Conservation (phyloP, 75 land plant species). For the Isoetes taiwanensis region DNA sequence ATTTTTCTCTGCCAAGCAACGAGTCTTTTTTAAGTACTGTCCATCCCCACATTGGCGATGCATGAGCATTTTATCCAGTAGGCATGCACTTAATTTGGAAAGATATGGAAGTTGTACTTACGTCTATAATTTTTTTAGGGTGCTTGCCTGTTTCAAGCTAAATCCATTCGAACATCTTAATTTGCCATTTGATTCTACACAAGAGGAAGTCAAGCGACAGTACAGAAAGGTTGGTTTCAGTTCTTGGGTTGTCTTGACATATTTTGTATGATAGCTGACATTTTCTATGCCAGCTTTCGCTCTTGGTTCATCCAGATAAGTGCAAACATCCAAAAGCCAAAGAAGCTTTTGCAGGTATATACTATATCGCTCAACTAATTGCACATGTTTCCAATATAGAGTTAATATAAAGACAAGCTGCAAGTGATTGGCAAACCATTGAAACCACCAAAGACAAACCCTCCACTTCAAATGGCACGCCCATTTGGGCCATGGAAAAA, state of each 20-base stretch:
- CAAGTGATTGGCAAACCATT: not conserved
- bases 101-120: not conserved
- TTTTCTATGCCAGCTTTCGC: constrained; percentile 67
- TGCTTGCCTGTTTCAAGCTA: constrained; percentile 84
- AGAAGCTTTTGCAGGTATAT: constrained; percentile 85
- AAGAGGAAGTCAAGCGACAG: constrained; percentile 77
- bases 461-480: too few relatives aligned
- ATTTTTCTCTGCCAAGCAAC: too few relatives aligned
- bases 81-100: too few relatives aligned
- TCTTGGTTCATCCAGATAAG: constrained; percentile 95
- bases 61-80: too few relatives aligned
- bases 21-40: too few relatives aligned
- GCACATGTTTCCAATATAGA: not conserved
- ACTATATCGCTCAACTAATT: not conserved
- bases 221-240: constrained; percentile 59
- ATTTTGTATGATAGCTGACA: not conserved
- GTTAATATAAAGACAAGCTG: not conserved
- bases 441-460: too few relatives aligned
- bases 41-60: too few relatives aligned
- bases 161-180: constrained; percentile 96
- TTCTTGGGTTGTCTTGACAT: not conserved
- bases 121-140: constrained; percentile 26
- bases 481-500: too few relatives aligned
- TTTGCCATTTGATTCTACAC: constrained; percentile 51
- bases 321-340: constrained; percentile 98